Percentiles rank a stretch among this genome's conserved stretches.
Conservation (phyloP, 306 rosid species). For the Prunus mongolica region DNA sequence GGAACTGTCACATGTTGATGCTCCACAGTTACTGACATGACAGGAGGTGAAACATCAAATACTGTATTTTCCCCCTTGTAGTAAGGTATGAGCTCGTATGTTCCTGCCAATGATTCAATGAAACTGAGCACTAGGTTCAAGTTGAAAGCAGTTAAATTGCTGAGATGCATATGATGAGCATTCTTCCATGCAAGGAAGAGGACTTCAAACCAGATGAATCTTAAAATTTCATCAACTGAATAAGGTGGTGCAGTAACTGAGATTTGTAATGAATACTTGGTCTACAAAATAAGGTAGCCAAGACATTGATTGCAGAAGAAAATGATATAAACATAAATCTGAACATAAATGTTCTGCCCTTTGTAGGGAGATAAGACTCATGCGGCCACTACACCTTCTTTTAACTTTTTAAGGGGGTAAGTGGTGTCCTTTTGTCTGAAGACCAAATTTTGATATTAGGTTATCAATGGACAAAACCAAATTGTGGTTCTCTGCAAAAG, state of each 20-base stretch:
- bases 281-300: neutral
- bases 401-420: neutral
- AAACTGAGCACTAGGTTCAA: constrained; percentile 10
- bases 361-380: neutral
- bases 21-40: constrained; percentile 59
- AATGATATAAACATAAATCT: neutral
- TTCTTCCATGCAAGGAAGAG: constrained; percentile 5
- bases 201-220: constrained; percentile 10
- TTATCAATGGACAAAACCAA: neutral
- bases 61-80: constrained; percentile 96
- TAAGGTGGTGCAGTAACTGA: neutral
- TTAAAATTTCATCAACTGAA: constrained; percentile 13
- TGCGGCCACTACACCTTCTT: neutral
- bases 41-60: constrained; percentile 91
- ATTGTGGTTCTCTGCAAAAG: neutral
- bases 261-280: neutral
- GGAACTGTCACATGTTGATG: constrained; percentile 80
- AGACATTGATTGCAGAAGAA: neutral
- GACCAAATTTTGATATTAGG: neutral
- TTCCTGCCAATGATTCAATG: constrained; percentile 53
- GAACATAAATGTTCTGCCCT: neutral
- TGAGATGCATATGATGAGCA: constrained; percentile 22
- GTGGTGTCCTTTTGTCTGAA: neutral
- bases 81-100: constrained; percentile 79
- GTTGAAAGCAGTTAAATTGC: neutral